phyloP scores from a whole-genome alignment of 2,329 filamentous ascomycete genomes.

The Purpureocillium takamizusanense region DNA sequence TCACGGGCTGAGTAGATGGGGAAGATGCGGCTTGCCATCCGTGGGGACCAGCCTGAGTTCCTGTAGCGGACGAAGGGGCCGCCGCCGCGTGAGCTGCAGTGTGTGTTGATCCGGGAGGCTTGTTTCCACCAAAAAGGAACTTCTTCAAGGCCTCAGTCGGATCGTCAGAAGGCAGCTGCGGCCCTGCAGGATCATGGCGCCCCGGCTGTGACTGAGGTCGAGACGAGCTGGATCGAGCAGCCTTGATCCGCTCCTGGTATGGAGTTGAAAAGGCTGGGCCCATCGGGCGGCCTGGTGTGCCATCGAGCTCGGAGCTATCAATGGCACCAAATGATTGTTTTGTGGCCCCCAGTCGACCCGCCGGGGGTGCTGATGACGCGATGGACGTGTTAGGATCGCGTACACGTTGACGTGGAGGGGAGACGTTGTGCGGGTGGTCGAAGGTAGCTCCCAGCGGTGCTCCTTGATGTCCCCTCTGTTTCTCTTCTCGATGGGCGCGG shows the following conservation, averaged over 20 bases:
- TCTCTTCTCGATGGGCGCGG: slow-evolving; percentile 74
- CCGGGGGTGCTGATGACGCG: slow-evolving; percentile 36
- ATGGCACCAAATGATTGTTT: slow-evolving; percentile 13
- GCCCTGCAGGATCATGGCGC: slow-evolving; percentile 6
- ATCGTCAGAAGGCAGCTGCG: slow-evolving; percentile 14
- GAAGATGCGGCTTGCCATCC: neutral
- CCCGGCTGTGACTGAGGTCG: slow-evolving; percentile 6
- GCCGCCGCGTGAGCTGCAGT: neutral
- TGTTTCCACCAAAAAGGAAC: slow-evolving; percentile 41
- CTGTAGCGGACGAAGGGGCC: neutral
- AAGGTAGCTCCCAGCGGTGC: slow-evolving; percentile 27
- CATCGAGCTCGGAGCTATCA: slow-evolving; percentile 50
- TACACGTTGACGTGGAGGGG: neutral
- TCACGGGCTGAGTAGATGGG: slow-evolving; percentile 3
- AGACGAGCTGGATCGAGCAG: slow-evolving; percentile 31
- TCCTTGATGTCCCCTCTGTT: slow-evolving; percentile 48
- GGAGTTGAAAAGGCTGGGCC: slow-evolving; percentile 62
- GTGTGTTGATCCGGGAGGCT: slow-evolving; percentile 9
- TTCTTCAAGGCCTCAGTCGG: slow-evolving; percentile 44
- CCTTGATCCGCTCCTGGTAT: slow-evolving; percentile 52
- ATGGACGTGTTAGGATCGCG: neutral
- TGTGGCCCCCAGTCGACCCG: slow-evolving; percentile 13
- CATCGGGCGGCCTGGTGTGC: slow-evolving; percentile 42
- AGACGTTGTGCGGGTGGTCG: neutral
- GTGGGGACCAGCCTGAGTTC: neutral